phyloP scores from a whole-genome alignment of 2,329 filamentous ascomycete genomes.

The Aplosporella prunicola region DNA sequence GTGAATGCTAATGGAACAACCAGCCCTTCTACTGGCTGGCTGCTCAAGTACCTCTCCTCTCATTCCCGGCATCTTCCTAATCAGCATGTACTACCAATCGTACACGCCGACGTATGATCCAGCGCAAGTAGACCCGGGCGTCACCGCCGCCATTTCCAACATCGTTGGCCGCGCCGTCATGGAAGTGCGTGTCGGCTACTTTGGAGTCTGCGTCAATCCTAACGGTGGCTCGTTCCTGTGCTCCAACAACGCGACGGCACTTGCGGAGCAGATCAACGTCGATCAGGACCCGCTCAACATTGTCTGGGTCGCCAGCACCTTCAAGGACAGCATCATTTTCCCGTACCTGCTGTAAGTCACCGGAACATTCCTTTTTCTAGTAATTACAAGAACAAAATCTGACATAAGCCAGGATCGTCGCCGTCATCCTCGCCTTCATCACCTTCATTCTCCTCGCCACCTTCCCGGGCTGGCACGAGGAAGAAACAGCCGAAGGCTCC shows the following conservation, averaged over 20 bases:
- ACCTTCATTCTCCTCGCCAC: conserved; percentile 91
- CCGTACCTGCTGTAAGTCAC: conserved; percentile 80
- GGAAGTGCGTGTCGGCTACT: conserved; percentile 91
- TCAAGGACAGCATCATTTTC: conserved; percentile 98
- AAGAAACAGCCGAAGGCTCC: conserved; percentile 65
- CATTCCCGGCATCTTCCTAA: conserved; percentile 92
- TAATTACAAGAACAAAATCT: neutral
- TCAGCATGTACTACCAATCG: conserved; percentile 91
- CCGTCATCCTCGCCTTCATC: conserved; percentile 93
- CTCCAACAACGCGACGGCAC: conserved; percentile 90
- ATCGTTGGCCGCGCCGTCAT: conserved; percentile 78
- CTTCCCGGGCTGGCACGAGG: conserved; percentile 96
- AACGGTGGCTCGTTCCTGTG: conserved; percentile 88
- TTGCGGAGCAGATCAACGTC: conserved; percentile 79
- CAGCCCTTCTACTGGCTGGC: conserved; percentile 87
- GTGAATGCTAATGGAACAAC: too few relatives aligned
- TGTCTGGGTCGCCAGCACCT: conserved; percentile 93
- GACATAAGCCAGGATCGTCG: conserved; percentile 69
- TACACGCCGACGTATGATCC: conserved; percentile 77
- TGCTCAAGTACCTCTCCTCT: conserved; percentile 94
- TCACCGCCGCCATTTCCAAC: conserved; percentile 75
- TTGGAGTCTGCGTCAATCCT: conserved; percentile 91
- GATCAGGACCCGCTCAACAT: conserved; percentile 95
- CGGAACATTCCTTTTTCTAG: conserved; percentile 8
- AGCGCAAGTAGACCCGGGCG: conserved; percentile 82